Evolutionary conservation across 257 asterid species (phyloP), one percentile per base, ranked within the genome.

Genomic region (Ophiorrhiza pumila): DNA sequence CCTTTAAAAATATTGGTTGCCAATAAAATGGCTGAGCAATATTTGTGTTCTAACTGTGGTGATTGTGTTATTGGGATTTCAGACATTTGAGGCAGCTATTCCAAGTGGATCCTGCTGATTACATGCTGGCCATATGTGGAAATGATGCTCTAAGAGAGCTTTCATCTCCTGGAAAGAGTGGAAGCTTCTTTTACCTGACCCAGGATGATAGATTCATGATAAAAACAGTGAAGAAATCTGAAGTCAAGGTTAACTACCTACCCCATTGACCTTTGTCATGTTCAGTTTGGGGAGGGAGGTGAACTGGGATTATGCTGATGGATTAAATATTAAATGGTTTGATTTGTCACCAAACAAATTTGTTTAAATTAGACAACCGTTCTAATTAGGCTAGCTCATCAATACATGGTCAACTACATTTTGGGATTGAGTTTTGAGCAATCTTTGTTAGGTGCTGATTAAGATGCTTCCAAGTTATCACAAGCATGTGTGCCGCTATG

Each of bases 151-250:
- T 95, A 15, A 87, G 97, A 73, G 99, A 95, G 81, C 96, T 95
- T 75, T 92, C 98, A 2, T 95, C 99, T 78, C 99, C 98, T 0
- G 99, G 99, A 74, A 95, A 95, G 81, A 95, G 99, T 80, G 99
- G 99, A 75, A 95, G 99, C 72, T 87, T 85, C 81, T 95, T 95
- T 83, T 95, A 95, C 79, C 72, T 95, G 82, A 95, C 98, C 6
- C 98, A 95, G 68, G 99, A 95, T 60, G 98, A 95, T 83, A 83
- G 99, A 64, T 95, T 95, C 75, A 95, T 95, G 97, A 95, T 95
- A 83, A 95, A 95, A 80, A 95, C 99, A 10, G 99, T 92, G 78
- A 95, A 86, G 83, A 95, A 95, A 87, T 89, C 97, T 22, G 99
- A 95, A 88, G 98, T 83, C 89, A 95, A 95, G 98, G 99, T 95